Conservation (phyloP, 2,329 filamentous ascomycete genomes). For the Rhynchosporium graminicola region DNA sequence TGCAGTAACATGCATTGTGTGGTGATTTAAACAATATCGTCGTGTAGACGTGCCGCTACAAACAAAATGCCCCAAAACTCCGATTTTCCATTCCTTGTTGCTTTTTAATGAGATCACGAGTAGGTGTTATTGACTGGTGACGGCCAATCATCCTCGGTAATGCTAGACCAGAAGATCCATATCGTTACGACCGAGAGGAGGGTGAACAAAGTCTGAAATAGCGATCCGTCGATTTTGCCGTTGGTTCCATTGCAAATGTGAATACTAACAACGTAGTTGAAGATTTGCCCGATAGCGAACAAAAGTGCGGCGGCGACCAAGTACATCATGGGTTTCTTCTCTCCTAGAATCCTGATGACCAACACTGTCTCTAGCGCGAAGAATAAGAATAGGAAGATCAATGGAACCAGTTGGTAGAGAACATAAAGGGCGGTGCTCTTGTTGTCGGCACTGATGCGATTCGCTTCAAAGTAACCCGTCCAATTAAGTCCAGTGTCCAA, state of each 20-base stretch:
- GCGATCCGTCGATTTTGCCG: conserved; percentile 86
- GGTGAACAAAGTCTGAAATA: conserved; percentile 94
- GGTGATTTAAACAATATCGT: conserved; percentile 37
- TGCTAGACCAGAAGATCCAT: conserved; percentile 98
- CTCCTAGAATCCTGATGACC: conserved; percentile 82
- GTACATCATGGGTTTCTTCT: conserved; percentile 91
- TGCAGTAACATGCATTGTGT: conserved; percentile 29
- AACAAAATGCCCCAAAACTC: conserved; percentile 35
- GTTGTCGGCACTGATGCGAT: conserved; percentile 55
- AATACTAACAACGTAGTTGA: conserved; percentile 91
- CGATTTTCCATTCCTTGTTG: conserved; percentile 27
- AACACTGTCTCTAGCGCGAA: conserved; percentile 82
- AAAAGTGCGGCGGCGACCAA: conserved; percentile 71
- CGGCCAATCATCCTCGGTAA: conserved; percentile 98
- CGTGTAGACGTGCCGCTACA: conserved; percentile 31
- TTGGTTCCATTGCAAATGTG: conserved; percentile 83
- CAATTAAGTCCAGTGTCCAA: conserved; percentile 89
- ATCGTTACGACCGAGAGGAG: conserved; percentile 77
- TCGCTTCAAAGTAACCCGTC: conserved; percentile 75
- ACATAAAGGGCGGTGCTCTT: conserved; percentile 88
- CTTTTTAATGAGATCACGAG: conserved; percentile 31
- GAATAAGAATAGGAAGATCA: conserved; percentile 87
- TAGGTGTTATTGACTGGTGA: conserved; percentile 46
- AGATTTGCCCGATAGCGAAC: conserved; percentile 91
- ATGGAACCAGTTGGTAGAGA: conserved; percentile 84